These are phyloP conservation scores for Chaetomium sp. DNA, from an alignment of 2,329 filamentous ascomycete species.

Conservation along the genomic window DNA sequence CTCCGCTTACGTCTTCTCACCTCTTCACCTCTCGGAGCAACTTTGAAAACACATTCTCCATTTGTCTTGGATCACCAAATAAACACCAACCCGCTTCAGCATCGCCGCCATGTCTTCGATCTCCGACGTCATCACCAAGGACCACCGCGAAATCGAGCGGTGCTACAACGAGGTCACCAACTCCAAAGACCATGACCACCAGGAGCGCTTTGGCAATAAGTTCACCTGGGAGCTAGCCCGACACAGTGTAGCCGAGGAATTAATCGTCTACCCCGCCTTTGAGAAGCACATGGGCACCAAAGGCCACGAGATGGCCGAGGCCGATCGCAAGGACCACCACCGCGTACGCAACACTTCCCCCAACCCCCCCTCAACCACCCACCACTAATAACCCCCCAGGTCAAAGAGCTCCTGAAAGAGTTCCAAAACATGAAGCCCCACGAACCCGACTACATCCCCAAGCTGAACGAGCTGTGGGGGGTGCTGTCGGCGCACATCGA, in stretches of 20 bases:
- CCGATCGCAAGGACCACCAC: constrained; percentile 20
- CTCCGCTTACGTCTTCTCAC: constrained; percentile 8
- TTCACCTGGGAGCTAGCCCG: constrained; percentile 57
- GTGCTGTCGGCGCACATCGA: constrained; percentile 20
- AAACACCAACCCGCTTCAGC: constrained; percentile 9
- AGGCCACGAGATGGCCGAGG: constrained; percentile 20
- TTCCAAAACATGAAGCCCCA: constrained; percentile 20
- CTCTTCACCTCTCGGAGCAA: neutral
- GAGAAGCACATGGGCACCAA: constrained; percentile 20
- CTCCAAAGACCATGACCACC: constrained; percentile 45
- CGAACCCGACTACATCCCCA: constrained; percentile 11
- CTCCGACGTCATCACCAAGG: constrained; percentile 20
- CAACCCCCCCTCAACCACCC: neutral
- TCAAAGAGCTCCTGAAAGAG: constrained; percentile 20
- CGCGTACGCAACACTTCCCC: neutral
- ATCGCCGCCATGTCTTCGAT: constrained; percentile 25
- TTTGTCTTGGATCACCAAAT: neutral
- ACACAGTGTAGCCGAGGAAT: constrained; percentile 54
- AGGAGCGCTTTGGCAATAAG: constrained; percentile 51
- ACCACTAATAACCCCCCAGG: neutral
- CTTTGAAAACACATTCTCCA: neutral
- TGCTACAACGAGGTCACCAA: constrained; percentile 49
- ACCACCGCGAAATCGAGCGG: constrained; percentile 16
- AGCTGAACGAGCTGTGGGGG: constrained; percentile 20
- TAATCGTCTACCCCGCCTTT: constrained; percentile 33